These are phyloP conservation scores for Umbelopsis sp. DNA, from an alignment of 192 early-diverging fungal species.

Conservation along the genomic window DNA sequence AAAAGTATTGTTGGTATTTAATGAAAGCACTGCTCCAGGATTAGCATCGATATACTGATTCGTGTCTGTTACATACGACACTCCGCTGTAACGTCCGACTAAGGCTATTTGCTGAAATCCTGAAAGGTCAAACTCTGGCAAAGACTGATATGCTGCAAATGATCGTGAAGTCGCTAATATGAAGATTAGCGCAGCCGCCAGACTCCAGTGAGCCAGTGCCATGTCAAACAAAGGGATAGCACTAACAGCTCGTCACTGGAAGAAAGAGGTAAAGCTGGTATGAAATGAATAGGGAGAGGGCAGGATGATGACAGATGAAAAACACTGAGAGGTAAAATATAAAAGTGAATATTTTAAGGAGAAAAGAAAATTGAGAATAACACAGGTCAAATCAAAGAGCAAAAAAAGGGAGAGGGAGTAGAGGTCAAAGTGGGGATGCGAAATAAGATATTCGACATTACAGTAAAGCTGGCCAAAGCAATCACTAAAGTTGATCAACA, in stretches of 20 bases:
- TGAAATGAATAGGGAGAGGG: background rate
- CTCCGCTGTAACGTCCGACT: constrained; percentile 28
- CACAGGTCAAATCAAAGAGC: background rate
- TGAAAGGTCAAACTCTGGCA: constrained; percentile 13
- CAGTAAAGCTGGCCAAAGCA: background rate
- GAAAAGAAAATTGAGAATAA: background rate
- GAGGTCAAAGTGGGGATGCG: background rate
- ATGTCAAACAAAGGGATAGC: constrained; percentile 11
- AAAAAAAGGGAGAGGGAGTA: background rate
- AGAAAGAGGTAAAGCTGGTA: background rate
- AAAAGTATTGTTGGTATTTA: constrained; percentile 29
- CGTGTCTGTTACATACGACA: constrained; percentile 35
- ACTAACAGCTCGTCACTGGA: constrained; percentile 2
- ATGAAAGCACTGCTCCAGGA: constrained; percentile 26
- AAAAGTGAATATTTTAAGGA: background rate
- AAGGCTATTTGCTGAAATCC: constrained; percentile 24
- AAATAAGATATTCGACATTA: background rate
- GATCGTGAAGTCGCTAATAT: background rate
- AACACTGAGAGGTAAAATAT: background rate
- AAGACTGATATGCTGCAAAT: constrained; percentile 2
- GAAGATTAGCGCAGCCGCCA: background rate
- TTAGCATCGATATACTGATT: constrained; percentile 23
- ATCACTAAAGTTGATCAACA: constrained; percentile 7
- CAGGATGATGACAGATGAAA: background rate
- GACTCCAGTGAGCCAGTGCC: constrained; percentile 16